Evolutionary conservation across 768 basidiomycete genomes (phyloP), one percentile per base, ranked within the genome.

Genomic region (Imleria badia): DNA sequence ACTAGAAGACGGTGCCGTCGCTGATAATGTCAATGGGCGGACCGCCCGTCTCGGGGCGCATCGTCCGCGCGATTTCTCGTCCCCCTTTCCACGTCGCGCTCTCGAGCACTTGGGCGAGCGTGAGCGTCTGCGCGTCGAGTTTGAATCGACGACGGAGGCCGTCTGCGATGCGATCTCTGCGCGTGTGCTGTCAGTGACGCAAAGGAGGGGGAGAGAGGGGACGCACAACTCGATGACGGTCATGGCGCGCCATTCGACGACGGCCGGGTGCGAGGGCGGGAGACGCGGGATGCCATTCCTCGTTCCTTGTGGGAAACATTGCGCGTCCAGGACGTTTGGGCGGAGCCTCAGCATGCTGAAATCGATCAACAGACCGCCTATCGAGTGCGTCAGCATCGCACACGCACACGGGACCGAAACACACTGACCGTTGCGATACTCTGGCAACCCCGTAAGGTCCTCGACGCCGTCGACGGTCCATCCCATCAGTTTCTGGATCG

Each of bases 1-100:
- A 26, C 26, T 26, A 26, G 26, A 26, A 53, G 19, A 53, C 45
- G 30, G 52, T 53, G 5, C 52, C 52, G 14, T 53, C 91, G 55
- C 89, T 91, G 55, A 85, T 80, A 53, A 93, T 91, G 55, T 91
- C 90, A 62, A 94, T 89, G 2, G 91, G 91, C 0, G 91, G 92
- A 1, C 93, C 93, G 8, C 89, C 85, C 0, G 82, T 85, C 40
- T 78, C 75, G 0, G 86, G 88, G 6, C 95, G 75, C 68, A 82
- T 85, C 67, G 77, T 71, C 67, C 85, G 89, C 4, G 96, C 96
- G 36, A 98, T 91, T 72, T 96, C 93, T 5, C 96, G 77, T 5
- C 96, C 96, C 2, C 93, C 94, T 66, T 95, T 96, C 96, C 96
- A 99, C 0, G 94, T 98, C 2, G 94, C 95, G 47, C 87, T 86